These are phyloP conservation scores for Penicillium coprophilum DNA, from an alignment of 495 filamentous ascomycete genomes.

Conservation along the genomic window DNA sequence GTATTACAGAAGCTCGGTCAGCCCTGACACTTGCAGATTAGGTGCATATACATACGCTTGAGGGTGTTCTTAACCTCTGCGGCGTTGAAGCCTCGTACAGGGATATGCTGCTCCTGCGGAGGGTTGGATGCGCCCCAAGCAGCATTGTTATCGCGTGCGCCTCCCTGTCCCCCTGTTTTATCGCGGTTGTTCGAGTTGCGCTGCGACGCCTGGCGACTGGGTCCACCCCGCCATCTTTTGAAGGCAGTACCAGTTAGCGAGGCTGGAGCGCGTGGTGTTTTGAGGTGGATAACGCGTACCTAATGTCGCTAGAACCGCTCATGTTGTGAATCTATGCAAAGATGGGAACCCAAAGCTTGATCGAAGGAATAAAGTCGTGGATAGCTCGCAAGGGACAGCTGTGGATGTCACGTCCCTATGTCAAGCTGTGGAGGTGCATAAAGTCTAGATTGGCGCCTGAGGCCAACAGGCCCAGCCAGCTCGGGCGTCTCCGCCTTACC, in stretches of 20 bases:
- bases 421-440: slow-evolving; percentile 4
- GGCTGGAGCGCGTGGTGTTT: neutral
- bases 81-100: slow-evolving; percentile 50
- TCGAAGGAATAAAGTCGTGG: neutral
- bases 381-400: slow-evolving; percentile 7
- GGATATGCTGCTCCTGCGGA: slow-evolving; percentile 44
- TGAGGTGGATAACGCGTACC: slow-evolving; percentile 25
- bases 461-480: slow-evolving; percentile 14
- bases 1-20: slow-evolving; percentile 11
- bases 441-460: slow-evolving; percentile 25
- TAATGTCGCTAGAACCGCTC: slow-evolving; percentile 41
- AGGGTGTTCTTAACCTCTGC: slow-evolving; percentile 44
- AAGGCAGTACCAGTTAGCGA: slow-evolving; percentile 13
- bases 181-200: slow-evolving; percentile 38
- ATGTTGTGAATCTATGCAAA: slow-evolving; percentile 23
- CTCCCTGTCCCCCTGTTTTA: slow-evolving; percentile 32
- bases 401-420: slow-evolving; percentile 1
- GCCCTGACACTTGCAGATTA: neutral
- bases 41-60: slow-evolving; percentile 31
- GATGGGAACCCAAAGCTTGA: neutral
- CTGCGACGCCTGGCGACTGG: slow-evolving; percentile 44
- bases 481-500: slow-evolving; percentile 30
- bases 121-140: slow-evolving; percentile 31
- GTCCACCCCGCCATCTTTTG: slow-evolving; percentile 44
- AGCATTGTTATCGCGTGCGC: slow-evolving; percentile 32